Base-by-base conservation (phyloP, 176 grass and related monocot species). In the Cenchrus americanus region DNA sequence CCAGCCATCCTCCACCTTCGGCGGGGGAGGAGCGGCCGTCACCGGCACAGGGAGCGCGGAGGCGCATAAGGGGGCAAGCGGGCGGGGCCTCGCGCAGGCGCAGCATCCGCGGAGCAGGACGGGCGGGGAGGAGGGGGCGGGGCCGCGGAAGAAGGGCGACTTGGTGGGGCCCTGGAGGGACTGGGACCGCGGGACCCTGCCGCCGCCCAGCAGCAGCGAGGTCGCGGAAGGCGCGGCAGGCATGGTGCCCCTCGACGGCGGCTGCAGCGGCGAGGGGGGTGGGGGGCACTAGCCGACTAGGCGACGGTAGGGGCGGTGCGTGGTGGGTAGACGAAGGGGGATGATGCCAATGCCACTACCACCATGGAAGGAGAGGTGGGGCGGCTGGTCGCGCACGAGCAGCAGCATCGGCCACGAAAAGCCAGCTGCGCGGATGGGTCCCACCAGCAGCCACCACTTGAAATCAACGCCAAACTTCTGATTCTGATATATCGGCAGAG, bases 161-260 rank as follows among this genome's bases (percentile, higher is more conserved):
- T 87, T 87, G 87, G 86, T 80, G 64, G 85, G 81, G 43, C 77
- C 69, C 50, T 89, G 84, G 43, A 74, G 86, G 55, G 80, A 79
- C 78, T 89, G 34, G 34, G 34, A 37, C 73, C 79, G 87, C 84
- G 92, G 76, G 52, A 75, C 61, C 80, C 80, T 83, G 59, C 66
- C 53, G 68, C 84, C 41, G 80, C 61, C 75, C 44, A 86, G 74
- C 30, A 83, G 74, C 49, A 90, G 18, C 18, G 88, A 66, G 21
- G 84, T 47, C 59, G 79, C 34, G 63, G 78, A 80, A 15, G 46
- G 47, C 44, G 64, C 7, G 24, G 66, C 5, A 12, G 47, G 53
- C 88, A 90, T 90, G 75, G 67, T 48, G 65, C 65, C 52, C 49
- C 21, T 43, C 79, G 34, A 54, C 54, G 78, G 37, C 52, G 50